Percentiles rank a stretch among this genome's conserved stretches.
Conservation (phyloP, 1,284 basidiomycete genomes). For the Ganoderma lingzhi region DNA sequence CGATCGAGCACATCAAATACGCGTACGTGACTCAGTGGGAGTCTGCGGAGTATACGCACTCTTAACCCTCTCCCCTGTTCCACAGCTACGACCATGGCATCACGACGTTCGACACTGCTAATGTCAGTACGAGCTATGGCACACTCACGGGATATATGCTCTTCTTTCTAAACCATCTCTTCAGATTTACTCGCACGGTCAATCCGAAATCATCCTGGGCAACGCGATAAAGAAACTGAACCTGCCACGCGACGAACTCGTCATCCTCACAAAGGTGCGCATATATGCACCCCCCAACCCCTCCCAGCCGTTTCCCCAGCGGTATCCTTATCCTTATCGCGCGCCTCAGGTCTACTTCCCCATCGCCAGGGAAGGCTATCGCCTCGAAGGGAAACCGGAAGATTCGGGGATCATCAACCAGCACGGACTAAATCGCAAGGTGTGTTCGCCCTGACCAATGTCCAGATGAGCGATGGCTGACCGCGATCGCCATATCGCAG, state of each 20-base stretch:
- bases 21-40: constrained; percentile 36
- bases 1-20: constrained; percentile 47
- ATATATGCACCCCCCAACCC: not conserved
- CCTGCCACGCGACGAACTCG: constrained; percentile 78
- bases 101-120: constrained; percentile 60
- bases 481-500: constrained; percentile 37
- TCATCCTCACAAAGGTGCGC: constrained; percentile 78
- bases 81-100: constrained; percentile 49
- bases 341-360: constrained; percentile 54
- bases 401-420: constrained; percentile 44
- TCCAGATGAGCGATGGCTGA: not conserved
- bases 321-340: not conserved
- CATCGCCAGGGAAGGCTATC: not conserved
- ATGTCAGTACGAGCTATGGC: constrained; percentile 38
- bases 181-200: constrained; percentile 55
- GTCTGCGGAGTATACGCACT: not conserved
- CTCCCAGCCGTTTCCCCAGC: too few species aligned
- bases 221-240: constrained; percentile 79
- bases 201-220: constrained; percentile 80
- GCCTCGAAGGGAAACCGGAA: constrained; percentile 3
- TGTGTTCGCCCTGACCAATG: constrained; percentile 8
- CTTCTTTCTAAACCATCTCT: constrained; percentile 14
- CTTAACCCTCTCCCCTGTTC: not conserved
- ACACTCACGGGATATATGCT: not conserved
- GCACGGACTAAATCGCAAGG: constrained; percentile 44